Evolutionary conservation across 2,329 filamentous ascomycete species (phyloP), one percentile per base, ranked within the genome.

Genomic region (Penicillium sumatraense): DNA sequence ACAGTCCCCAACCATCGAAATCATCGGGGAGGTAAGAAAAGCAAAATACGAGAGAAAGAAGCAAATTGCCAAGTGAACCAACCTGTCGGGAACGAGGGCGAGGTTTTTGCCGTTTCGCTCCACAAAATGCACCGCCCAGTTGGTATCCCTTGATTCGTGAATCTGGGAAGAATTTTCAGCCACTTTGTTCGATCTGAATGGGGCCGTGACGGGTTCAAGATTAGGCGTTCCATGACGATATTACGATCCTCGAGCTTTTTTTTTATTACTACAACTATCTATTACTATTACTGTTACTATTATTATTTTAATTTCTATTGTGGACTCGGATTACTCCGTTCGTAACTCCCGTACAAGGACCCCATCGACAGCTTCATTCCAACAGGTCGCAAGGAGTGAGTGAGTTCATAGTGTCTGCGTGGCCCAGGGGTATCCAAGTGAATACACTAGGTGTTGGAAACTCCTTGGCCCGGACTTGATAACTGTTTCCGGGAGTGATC

Each of bases 201-300:
- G 26, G 42, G 16, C 26, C 8, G 14, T n/a, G 26, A 10, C n/a
- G 24, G 14, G 26, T 18, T 3, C 9, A 2, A 5, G 16, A 10
- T 31, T 9, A 29, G 27, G 26, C 24, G 42, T 31, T 16, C 27
- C 27, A 21, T 23, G 7, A 31, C 35, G 31, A 40, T 46, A 49
- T 53, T 53, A 31, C 29, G 53, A 56, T 45, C 49, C 36, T 49
- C 44, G 27, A 9, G 21, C 9, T 26, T 45, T 29, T 29, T 16
- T 21, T 46, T 16, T 11, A 20, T 6, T 6, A 11, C 13, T 36
- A 14, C n/a, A 14, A 31, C 11, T 31, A 14, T 2, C 1, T 4
- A 31, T 13, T 16, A 44, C 40, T n/a, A n/a, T n/a, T n/a, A n/a
- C n/a, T n/a, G n/a, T n/a, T n/a, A n/a, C n/a, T n/a, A n/a, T n/a